Base-by-base conservation (phyloP, 2,329 filamentous ascomycete genomes). In the Beauveria asiatica region DNA sequence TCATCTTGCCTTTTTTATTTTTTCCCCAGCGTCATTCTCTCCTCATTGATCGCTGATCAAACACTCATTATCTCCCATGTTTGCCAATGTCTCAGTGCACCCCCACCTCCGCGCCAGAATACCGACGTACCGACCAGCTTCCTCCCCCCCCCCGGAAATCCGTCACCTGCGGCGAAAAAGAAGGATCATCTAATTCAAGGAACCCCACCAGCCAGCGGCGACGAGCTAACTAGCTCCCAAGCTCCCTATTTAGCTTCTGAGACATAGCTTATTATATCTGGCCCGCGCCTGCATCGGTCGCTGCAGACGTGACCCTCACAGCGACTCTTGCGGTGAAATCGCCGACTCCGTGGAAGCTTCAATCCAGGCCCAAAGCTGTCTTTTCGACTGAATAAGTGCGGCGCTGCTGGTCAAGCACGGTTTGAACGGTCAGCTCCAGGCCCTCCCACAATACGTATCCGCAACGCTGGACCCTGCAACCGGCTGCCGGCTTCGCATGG, bases 261-360 rank as follows among this genome's bases (percentile, higher is more conserved):
- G 54, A 57, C 54, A 57, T 16, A 39, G 54, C 53, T 56, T 46
- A 56, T 56, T 46, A 56, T 46, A 45, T 55, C 52, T 55, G 42
- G 25, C 53, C 21, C 23, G 50, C 33, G 13, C 53, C 42, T 56
- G 53, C 53, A 56, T 57, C 54, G 11, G 41, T 46, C 42, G 54
- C 54, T 57, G 54, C 44, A 57, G 46, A 23, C 54, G 19, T 57
- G 54, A 25, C 54, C 27, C 19, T 55, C 27, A 27, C 37, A 37
- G 33, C 49, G 49, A 39, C 49, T 52, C 30, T 52, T 52, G 37
- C 30, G 30, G 49, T 52, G 10, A 37, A 52, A 21, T 11, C 49
- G 49, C 53, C 53, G 42, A 46, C 53, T 56, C 5, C 11, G 16
- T 23, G 33, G 53, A 56, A 46, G 27, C 53, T 56, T 25, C 53